These are phyloP conservation scores for Poteriospumella lacustris DNA, from an alignment of 108 stramenopile genomes.

Conservation along the genomic window DNA sequence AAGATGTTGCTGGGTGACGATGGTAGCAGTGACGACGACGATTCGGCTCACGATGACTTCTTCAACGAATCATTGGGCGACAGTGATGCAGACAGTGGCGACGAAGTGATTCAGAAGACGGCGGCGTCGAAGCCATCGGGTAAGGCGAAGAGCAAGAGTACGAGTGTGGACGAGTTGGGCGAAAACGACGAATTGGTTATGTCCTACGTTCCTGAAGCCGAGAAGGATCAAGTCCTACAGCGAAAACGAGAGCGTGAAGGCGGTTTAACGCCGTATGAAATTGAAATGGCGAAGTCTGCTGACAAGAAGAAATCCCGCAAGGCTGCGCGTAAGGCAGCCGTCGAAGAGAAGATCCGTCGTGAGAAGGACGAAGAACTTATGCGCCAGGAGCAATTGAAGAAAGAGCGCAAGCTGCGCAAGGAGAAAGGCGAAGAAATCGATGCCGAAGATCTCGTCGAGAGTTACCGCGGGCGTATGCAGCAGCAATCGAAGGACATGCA, in stretches of 20 bases:
- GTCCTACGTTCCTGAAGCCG: neutral
- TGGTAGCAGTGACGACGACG: neutral
- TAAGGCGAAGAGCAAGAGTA: neutral
- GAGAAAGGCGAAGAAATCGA: too few relatives aligned
- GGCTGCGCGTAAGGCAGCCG: neutral
- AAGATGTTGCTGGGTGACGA: slow-evolving; percentile 12
- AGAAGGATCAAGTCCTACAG: neutral
- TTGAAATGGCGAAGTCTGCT: neutral
- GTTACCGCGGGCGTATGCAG: too few relatives aligned
- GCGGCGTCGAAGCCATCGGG: neutral
- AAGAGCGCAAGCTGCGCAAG: too few relatives aligned
- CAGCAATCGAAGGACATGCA: too few relatives aligned
- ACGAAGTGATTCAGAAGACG: neutral
- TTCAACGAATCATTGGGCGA: neutral
- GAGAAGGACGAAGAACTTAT: too few relatives aligned
- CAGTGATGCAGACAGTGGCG: neutral
- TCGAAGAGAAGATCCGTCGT: neutral
- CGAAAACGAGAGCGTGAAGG: neutral
- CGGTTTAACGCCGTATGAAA: neutral
- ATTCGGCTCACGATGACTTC: slow-evolving; percentile 18
- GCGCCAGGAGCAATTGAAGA: too few relatives aligned
- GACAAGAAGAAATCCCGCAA: neutral
- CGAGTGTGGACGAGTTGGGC: neutral
- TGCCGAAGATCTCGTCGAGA: too few relatives aligned
- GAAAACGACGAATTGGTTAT: neutral